phyloP scores from a whole-genome alignment of 1,284 basidiomycete species.

The Cronartium quercuum region DNA sequence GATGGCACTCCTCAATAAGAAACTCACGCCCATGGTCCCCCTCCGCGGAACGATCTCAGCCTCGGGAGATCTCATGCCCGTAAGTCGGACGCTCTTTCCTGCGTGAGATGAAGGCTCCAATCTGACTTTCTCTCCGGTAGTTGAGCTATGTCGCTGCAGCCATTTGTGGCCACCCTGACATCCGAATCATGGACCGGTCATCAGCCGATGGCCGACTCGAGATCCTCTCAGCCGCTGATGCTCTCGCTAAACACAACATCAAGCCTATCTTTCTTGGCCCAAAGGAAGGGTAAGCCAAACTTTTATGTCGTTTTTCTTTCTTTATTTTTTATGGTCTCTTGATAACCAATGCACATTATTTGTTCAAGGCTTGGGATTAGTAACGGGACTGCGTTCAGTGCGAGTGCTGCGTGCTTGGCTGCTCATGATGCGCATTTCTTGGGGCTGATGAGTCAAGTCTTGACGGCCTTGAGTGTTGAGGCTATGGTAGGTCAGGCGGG shows the following conservation, averaged over 20 bases:
- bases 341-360: background rate
- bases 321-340: slow-evolving; percentile 49
- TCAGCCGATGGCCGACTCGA: slow-evolving; percentile 55
- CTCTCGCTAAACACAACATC: slow-evolving; percentile 62
- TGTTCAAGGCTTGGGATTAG: slow-evolving; percentile 47
- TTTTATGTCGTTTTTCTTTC: slow-evolving; percentile 55
- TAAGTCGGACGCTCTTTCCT: slow-evolving; percentile 38
- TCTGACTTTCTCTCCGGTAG: slow-evolving; percentile 52
- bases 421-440: slow-evolving; percentile 68
- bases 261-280: slow-evolving; percentile 64
- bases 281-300: slow-evolving; percentile 69
- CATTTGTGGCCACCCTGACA: slow-evolving; percentile 70
- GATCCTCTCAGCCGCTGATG: slow-evolving; percentile 61
- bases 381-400: slow-evolving; percentile 77
- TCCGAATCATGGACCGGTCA: slow-evolving; percentile 61
- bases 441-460: slow-evolving; percentile 64
- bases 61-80: slow-evolving; percentile 57
- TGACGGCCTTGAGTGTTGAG: slow-evolving; percentile 77
- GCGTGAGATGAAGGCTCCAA: slow-evolving; percentile 5
- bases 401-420: slow-evolving; percentile 53
- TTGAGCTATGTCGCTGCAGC: slow-evolving; percentile 75
- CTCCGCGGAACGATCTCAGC: slow-evolving; percentile 74
- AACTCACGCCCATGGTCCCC: slow-evolving; percentile 75
- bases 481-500: slow-evolving; percentile 54
- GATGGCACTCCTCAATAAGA: slow-evolving; percentile 63